Evolutionary conservation across 2,329 filamentous ascomycete genomes (phyloP), one percentile per base, ranked within the genome.

Genomic region (Zasmidium cellare): DNA sequence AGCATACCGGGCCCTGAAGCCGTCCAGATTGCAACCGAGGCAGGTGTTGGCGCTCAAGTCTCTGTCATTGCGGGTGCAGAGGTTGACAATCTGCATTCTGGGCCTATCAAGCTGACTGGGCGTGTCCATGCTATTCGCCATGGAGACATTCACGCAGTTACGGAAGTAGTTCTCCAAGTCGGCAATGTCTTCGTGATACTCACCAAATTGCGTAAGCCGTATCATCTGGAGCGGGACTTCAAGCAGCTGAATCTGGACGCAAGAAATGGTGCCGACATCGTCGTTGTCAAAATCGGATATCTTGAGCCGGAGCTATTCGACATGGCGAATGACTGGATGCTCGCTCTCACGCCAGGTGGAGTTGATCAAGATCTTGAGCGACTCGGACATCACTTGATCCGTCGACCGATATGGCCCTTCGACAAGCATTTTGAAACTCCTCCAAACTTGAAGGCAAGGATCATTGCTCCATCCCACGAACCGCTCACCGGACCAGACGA

Each of bases 271-370:
- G 56, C 55, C 2, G 61, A 65, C 51, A 46, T 65, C 3, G 63
- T 65, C 14, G 49, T 65, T 12, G 61, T 65, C 28, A 65, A 65
- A 48, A 65, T 65, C 16, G 63, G 63, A 11, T 65, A 65, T 28
- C 51, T 65, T 16, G 57, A 64, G 54, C 63, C 63, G 9, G 61
- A 65, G 12, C 28, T 65, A 14, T 65, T 58, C 49, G 61, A 64
- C 28, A 64, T 65, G 63, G 53, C 59, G 2, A 56, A 46, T 11
- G 63, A 57, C 22, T 65, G 63, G 63, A 65, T 64, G 61, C 46
- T 65, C 12, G 61, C 63, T 2, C 53, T 65, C 11, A 65, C 63
- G 14, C 61, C 63, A 16, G 63, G 63, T 11, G 63, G 61, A 20
- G 63, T 65, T 0, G 61, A 65, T 52, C 63, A 65, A 46, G 53